Evolutionary conservation across 345 rosid genomes (phyloP), one percentile per base, ranked within the genome.

Genomic region (Citrus cavaleriei): DNA sequence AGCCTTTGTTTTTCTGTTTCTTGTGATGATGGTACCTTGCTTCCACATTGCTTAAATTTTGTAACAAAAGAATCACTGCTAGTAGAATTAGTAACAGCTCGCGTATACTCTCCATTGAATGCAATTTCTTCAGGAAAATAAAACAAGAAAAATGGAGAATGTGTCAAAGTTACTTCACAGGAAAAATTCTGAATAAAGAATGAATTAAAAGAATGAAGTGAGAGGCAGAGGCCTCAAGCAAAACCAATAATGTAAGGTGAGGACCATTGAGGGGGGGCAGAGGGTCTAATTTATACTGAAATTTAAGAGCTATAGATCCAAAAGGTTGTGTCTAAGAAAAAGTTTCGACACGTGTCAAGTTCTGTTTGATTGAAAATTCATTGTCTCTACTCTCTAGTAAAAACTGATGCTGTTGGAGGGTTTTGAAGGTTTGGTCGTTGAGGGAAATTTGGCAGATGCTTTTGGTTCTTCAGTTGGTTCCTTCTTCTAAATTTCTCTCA

Each of bases 21-120:
- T 91, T 95, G 88, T 95, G 99, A 84, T 83, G 80, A 80, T 91
- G 97, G 58, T 68, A 73, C 76, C 99, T 86, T 74, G 89, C 97
- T 74, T 68, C 85, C 57, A 84, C 93, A 81, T 86, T 87, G 87
- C 84, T 58, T 60, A 85, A 83, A 77, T 72, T 79, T 38, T 85
- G 77, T 10, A 87, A 28, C 18, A 70, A 46, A 19, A 87, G 32
- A 18, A 51, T 65, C 25, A 76, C 24, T 61, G 66, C 79, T 40
- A 85, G n/a, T 40, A 35, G 83, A 67, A 84, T 24, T 35, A 78
- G 28, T 37, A 80, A 54, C 32, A 82, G n/a, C 25, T 76, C 65
- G 2, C 82, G 86, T 77, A 54, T 40, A 5, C 71, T 28, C 84
- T 82, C 85, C 90, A 85, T 88, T 27, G 32, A 25, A 65, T 60